These are phyloP conservation scores for Ceriops decandra DNA, from an alignment of 345 rosid species.

Conservation along the genomic window DNA sequence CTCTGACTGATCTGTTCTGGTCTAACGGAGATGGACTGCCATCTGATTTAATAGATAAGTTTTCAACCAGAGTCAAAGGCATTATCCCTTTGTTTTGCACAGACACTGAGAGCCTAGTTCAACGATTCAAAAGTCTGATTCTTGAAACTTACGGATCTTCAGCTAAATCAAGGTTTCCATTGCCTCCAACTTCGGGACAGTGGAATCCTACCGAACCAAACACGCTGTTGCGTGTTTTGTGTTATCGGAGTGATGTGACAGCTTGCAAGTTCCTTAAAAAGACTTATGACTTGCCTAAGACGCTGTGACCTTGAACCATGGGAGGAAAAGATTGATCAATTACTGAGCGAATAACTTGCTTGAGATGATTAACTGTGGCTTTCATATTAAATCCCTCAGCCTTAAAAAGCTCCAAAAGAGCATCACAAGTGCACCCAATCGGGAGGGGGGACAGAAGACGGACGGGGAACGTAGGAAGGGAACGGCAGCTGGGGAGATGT, in stretches of 20 bases:
- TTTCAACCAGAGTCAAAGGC: constrained; percentile 50
- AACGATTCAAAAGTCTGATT: constrained; percentile 57
- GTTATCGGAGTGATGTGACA: constrained; percentile 23
- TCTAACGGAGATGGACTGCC: constrained; percentile 96
- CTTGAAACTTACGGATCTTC: constrained; percentile 57
- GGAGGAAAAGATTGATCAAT: neutral
- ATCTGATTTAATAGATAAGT: constrained; percentile 64
- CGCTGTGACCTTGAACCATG: constrained; percentile 28
- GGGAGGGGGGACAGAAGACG: too few relatives aligned
- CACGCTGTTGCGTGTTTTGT: constrained; percentile 26
- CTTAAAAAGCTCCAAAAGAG: neutral
- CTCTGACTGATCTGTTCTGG: constrained; percentile 82
- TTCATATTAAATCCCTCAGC: constrained; percentile 3
- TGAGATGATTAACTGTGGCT: neutral
- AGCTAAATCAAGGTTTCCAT: constrained; percentile 54
- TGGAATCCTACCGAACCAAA: constrained; percentile 29
- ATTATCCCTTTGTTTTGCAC: constrained; percentile 71
- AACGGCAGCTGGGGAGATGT: too few relatives aligned
- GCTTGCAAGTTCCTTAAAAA: constrained; percentile 29
- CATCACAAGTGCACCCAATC: too few relatives aligned
- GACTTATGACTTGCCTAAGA: constrained; percentile 60
- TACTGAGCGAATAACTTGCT: neutral
- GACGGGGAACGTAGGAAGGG: too few relatives aligned
- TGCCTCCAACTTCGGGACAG: constrained; percentile 31
- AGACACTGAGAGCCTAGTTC: constrained; percentile 70